Evolutionary conservation across 2,329 filamentous ascomycete genomes (phyloP).

Genomic region (Phialocephala subalpina): DNA sequence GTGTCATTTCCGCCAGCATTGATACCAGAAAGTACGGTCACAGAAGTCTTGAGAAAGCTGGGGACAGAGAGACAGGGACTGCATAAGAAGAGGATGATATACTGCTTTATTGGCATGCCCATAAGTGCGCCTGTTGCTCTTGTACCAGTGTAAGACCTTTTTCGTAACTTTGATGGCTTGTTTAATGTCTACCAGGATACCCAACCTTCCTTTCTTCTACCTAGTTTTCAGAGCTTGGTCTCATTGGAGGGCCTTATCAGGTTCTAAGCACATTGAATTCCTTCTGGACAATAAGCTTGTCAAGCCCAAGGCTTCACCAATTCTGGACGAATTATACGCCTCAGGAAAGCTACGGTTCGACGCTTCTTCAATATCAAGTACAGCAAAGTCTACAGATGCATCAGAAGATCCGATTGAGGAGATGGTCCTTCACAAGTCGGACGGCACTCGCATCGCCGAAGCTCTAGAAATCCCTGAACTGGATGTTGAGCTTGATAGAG

Average conservation of each 20-base stretch:
- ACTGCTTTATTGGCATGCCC: conserved; percentile 84
- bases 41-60: conserved; percentile 71
- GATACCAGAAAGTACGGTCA: conserved; percentile 69
- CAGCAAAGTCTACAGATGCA: conserved; percentile 23
- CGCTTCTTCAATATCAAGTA: not conserved
- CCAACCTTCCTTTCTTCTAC: conserved; percentile 98
- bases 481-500: conserved; percentile 76
- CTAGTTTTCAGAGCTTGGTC: conserved; percentile 91
- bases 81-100: conserved; percentile 79
- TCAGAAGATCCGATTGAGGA: conserved; percentile 43
- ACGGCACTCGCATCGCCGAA: conserved; percentile 66
- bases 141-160: conserved; percentile 77
- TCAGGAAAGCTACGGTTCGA: conserved; percentile 35
- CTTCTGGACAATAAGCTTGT: conserved; percentile 79
- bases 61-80: conserved; percentile 82
- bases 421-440: conserved; percentile 56
- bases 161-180: not conserved
- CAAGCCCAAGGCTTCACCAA: conserved; percentile 67
- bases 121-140: conserved; percentile 83
- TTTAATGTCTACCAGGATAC: conserved; percentile 65
- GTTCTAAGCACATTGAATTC: conserved; percentile 85
- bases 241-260: conserved; percentile 85
- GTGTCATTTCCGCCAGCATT: conserved; percentile 79
- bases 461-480: conserved; percentile 74
- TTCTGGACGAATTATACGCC: conserved; percentile 78